Evolutionary conservation across 495 filamentous ascomycete genomes (phyloP), one percentile per base, ranked within the genome.

Genomic region (Trichoderma erinaceum): DNA sequence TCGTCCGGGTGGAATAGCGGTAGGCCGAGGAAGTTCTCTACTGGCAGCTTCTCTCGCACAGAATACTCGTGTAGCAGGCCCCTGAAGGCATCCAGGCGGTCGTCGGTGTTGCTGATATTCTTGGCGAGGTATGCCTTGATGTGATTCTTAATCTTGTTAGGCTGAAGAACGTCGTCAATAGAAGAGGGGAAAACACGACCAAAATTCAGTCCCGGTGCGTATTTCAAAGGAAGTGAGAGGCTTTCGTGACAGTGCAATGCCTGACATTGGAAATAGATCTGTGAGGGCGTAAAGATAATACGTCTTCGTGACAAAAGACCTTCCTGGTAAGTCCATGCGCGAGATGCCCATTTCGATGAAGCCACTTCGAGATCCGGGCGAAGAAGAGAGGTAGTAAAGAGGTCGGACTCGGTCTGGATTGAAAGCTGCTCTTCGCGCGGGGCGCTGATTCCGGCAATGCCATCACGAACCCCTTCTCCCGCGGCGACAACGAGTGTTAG

Each of bases 321-420:
- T 67, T 81, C 79, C 67, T 81, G 79, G 68, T 71, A 80, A 3
- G 79, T 79, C 79, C 78, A 80, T 16, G 72, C 79, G 41, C 78
- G 66, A 6, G 71, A 74, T 4, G 50, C n/a, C 79, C 76, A 79
- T 35, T 64, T 68, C 0, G 73, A 75, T 5, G 66, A 61, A 21
- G n/a, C 10, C 52, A 78, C 69, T 15, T 64, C 52, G 43, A 11
- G 21, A 16, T 65, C 41, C n/a, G 69, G 70, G 8, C 52, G 43
- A 21, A 68, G 25, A 8, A 67, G 23, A 41, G 70, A 63, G 12
- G 68, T 66, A 13, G 66, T 67, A 23, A 71, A 66, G 12, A 66
- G 41, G n/a, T 46, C 65, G 8, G 65, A 15, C 41, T 52, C 48
- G 15, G 68, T 56, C n/a, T 44, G 16, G 63, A 44, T 64, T 11